phyloP scores from a whole-genome alignment of 2,329 filamentous ascomycete genomes.

The Sarocladium brachiariae region DNA sequence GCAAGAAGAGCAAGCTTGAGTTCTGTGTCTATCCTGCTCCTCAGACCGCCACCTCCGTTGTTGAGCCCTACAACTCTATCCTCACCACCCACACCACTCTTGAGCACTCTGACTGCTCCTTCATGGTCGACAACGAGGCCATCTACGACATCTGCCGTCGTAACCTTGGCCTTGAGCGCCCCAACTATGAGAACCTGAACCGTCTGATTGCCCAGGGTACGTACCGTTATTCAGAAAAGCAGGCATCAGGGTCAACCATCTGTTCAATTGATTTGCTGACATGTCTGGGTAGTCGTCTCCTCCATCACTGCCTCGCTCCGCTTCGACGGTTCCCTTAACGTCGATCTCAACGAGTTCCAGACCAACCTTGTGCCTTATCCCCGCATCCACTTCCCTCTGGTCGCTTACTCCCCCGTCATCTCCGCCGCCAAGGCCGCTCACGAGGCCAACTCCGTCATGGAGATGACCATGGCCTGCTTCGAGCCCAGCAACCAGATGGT shows the following conservation, averaged over 20 bases:
- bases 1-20: constrained; percentile 99
- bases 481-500: constrained; percentile 99
- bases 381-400: constrained; percentile 98
- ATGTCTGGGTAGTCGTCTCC: constrained; percentile 65
- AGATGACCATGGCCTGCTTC: constrained; percentile 99
- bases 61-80: constrained; percentile 99
- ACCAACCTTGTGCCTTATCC: constrained; percentile 99
- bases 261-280: constrained; percentile 17
- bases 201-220: constrained; percentile 92
- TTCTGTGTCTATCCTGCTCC: constrained; percentile 99
- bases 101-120: constrained; percentile 98
- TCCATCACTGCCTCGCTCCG: constrained; percentile 97
- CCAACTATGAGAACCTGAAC: constrained; percentile 98
- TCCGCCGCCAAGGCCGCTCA: constrained; percentile 93
- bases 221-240: background rate
- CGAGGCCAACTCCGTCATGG: constrained; percentile 95
- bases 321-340: constrained; percentile 97
- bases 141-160: constrained; percentile 99
- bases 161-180: constrained; percentile 94
- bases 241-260: too few relatives aligned
- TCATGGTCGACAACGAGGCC: constrained; percentile 99
- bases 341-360: constrained; percentile 99
- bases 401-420: constrained; percentile 91
- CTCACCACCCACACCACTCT: constrained; percentile 98
- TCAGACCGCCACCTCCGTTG: constrained; percentile 92